Evolutionary conservation across 2,329 filamentous ascomycete species (phyloP).

Genomic region (Epichloe glyceriae): DNA sequence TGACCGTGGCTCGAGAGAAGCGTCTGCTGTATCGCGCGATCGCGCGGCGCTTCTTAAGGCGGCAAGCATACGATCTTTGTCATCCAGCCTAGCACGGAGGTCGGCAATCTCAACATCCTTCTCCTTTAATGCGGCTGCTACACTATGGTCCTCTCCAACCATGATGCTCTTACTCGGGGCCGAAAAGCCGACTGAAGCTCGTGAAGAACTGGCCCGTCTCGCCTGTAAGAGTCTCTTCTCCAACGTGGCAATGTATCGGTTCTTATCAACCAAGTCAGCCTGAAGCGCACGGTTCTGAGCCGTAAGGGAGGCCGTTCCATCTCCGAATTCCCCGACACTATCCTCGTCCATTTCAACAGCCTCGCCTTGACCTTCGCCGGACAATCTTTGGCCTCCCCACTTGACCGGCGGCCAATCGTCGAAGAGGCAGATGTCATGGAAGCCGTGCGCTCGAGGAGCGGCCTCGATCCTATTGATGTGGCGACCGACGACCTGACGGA

Average conservation of each 20-base stretch:
- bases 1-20: slow-evolving; percentile 21
- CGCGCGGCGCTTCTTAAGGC: slow-evolving; percentile 76
- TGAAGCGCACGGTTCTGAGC: slow-evolving; percentile 89
- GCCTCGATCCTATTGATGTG: slow-evolving; percentile 39
- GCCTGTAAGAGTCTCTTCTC: slow-evolving; percentile 89
- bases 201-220: slow-evolving; percentile 75
- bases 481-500: slow-evolving; percentile 59
- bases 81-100: slow-evolving; percentile 75
- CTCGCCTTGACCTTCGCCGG: slow-evolving; percentile 27
- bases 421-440: slow-evolving; percentile 54
- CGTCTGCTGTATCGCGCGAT: slow-evolving; percentile 71
- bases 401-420: slow-evolving; percentile 43
- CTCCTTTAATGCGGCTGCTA: slow-evolving; percentile 62
- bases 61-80: slow-evolving; percentile 87
- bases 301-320: slow-evolving; percentile 68
- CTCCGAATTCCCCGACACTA: slow-evolving; percentile 67
- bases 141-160: slow-evolving; percentile 67
- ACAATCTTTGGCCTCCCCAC: slow-evolving; percentile 27
- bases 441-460: slow-evolving; percentile 47
- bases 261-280: slow-evolving; percentile 92
- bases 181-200: slow-evolving; percentile 63
- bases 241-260: slow-evolving; percentile 85
- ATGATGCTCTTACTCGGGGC: slow-evolving; percentile 48
- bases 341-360: slow-evolving; percentile 49
- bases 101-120: slow-evolving; percentile 90